A percentile compares a stretch with the other conserved stretches of the same genome.
phyloP scores from a whole-genome alignment of 371 early-diverging fungal species.

The Nematocida ironsii region DNA sequence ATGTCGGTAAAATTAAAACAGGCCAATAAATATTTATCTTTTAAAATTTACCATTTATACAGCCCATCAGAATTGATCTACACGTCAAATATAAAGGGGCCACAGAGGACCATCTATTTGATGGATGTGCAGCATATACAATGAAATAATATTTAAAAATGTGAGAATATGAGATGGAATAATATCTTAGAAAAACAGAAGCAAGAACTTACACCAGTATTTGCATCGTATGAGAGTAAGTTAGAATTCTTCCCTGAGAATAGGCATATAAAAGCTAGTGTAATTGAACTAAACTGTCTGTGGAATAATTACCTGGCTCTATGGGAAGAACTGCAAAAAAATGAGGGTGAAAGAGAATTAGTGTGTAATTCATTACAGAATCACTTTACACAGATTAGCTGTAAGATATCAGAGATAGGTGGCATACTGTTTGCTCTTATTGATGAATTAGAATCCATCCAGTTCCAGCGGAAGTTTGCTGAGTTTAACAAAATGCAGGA shows the following conservation, averaged over 20 bases:
- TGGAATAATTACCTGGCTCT: slow-evolving; percentile 15
- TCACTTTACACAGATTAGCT: background rate
- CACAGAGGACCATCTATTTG: background rate
- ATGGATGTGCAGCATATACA: background rate
- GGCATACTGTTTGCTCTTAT: slow-evolving; percentile 2
- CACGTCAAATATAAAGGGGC: background rate
- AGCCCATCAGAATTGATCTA: background rate
- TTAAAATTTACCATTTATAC: no score
- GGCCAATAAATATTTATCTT: background rate
- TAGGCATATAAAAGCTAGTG: background rate
- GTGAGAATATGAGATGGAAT: background rate
- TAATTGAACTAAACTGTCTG: slow-evolving; percentile 8
- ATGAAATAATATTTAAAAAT: background rate
- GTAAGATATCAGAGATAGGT: background rate
- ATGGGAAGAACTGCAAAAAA: background rate
- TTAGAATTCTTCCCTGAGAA: background rate
- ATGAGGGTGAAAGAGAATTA: background rate
- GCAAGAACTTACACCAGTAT: slow-evolving; percentile 14
- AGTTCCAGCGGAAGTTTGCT: background rate
- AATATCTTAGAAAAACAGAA: background rate
- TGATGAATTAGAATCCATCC: background rate
- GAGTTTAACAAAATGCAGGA: slow-evolving; percentile 21
- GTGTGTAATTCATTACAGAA: background rate
- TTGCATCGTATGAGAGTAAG: slow-evolving; percentile 12
- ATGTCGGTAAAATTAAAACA: slow-evolving; percentile 29